Percentiles rank a stretch among this genome's conserved stretches.
phyloP scores from a whole-genome alignment of 2,329 filamentous ascomycete species.

The Microdochium nivale region DNA sequence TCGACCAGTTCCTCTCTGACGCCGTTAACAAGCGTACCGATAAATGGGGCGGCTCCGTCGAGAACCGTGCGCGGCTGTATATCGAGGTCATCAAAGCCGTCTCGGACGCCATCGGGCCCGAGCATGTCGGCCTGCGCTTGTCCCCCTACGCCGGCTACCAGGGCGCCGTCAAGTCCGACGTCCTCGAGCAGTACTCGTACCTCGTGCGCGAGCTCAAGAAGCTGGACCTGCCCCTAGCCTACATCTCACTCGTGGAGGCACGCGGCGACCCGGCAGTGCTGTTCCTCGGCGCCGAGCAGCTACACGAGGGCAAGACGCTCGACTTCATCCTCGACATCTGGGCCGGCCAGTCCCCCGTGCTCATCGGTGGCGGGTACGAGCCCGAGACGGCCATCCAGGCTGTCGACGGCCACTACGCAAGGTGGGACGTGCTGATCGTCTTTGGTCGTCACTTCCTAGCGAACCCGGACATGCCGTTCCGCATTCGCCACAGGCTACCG shows the following conservation, averaged over 20 bases:
- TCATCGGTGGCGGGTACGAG: constrained; percentile 36
- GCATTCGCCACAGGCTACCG: constrained; percentile 30
- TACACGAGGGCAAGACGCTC: constrained; percentile 11
- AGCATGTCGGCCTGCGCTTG: constrained; percentile 40
- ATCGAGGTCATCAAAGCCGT: constrained; percentile 46
- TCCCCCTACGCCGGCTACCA: constrained; percentile 48
- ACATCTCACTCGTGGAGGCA: constrained; percentile 48
- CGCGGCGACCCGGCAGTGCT: constrained; percentile 28
- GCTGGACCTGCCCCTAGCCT: constrained; percentile 39
- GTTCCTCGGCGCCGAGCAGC: constrained; percentile 3
- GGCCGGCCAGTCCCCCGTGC: constrained; percentile 31
- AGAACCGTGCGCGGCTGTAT: constrained; percentile 44
- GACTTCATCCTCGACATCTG: constrained; percentile 36
- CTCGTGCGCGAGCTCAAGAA: constrained; percentile 38
- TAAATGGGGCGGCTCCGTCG: constrained; percentile 44
- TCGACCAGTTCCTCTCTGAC: constrained; percentile 49
- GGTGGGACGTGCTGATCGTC: constrained; percentile 32
- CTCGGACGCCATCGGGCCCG: constrained; percentile 38
- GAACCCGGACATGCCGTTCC: constrained; percentile 37
- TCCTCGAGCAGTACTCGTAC: constrained; percentile 47
- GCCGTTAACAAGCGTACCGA: constrained; percentile 46
- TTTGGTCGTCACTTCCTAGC: constrained; percentile 40
- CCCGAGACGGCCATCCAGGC: constrained; percentile 24
- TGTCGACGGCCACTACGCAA: constrained; percentile 28
- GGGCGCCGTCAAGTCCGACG: constrained; percentile 47